phyloP scores from a whole-genome alignment of 208 protist genomes.

The Angomonas ambiguus region DNA sequence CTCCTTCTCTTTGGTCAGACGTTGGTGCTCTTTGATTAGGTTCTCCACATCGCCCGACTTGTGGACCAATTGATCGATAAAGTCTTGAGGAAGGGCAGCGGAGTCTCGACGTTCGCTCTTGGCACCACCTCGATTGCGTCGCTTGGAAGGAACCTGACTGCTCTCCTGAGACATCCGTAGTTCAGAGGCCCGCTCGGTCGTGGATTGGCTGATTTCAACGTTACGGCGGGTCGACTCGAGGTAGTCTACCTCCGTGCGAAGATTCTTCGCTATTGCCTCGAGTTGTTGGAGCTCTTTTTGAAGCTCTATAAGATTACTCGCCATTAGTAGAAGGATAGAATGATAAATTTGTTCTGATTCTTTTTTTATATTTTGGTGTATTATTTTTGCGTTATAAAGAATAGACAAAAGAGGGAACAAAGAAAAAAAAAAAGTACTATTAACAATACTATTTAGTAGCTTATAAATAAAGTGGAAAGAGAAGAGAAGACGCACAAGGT shows the following conservation, averaged over 20 bases:
- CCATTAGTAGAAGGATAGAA: constrained; percentile 1
- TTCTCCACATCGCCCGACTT: constrained; percentile 37
- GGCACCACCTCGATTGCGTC: constrained; percentile 17
- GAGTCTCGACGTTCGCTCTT: background rate
- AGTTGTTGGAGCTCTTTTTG: constrained; percentile 38
- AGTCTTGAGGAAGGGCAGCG: constrained; percentile 37
- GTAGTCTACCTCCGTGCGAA: constrained; percentile 55
- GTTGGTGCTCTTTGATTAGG: constrained; percentile 23
- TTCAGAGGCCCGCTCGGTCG: constrained; percentile 21
- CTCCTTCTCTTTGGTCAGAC: constrained; percentile 25
- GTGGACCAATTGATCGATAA: constrained; percentile 44
- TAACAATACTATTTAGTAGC: background rate
- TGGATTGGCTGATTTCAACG: constrained; percentile 27
- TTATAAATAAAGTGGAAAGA: constrained; percentile 1
- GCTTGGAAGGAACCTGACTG: constrained; percentile 8
- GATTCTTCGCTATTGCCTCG: constrained; percentile 45
- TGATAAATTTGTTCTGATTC: constrained; percentile 3
- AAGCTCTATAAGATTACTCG: background rate
- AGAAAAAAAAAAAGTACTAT: background rate
- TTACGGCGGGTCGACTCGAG: constrained; percentile 48
- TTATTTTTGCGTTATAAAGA: background rate
- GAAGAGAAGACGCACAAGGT: constrained; percentile 2
- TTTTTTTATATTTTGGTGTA: background rate
- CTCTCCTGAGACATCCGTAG: constrained; percentile 24
- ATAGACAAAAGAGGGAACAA: background rate